phyloP scores from a whole-genome alignment of 2,329 filamentous ascomycete species.

The Fusarium globosum region DNA sequence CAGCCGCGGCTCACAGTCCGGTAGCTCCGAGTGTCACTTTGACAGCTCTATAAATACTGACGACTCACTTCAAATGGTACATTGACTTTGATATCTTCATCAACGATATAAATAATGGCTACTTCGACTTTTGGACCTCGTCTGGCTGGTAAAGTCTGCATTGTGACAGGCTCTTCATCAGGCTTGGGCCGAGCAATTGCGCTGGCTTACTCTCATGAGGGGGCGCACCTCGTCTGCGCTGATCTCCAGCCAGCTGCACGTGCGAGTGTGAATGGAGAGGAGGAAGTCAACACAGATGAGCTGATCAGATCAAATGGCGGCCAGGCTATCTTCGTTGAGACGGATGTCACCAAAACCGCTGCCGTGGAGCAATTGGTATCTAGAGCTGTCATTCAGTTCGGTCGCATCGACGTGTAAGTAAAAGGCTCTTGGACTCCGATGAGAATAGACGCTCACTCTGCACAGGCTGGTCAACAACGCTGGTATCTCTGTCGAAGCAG shows the following conservation, averaged over 20 bases:
- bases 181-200: constrained; percentile 60
- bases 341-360: constrained; percentile 54
- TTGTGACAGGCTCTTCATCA: constrained; percentile 60
- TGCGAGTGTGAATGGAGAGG: constrained; percentile 43
- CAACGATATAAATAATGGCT: background rate
- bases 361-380: constrained; percentile 53
- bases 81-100: fast-evolving
- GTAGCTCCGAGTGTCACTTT: background rate
- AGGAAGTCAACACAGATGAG: constrained; percentile 46
- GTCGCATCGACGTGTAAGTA: constrained; percentile 44
- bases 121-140: background rate
- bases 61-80: fast-evolving
- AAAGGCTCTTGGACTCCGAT: constrained; percentile 9
- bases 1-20: background rate
- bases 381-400: constrained; percentile 31
- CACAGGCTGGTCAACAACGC: constrained; percentile 54
- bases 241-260: constrained; percentile 50
- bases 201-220: constrained; percentile 55
- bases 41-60: background rate
- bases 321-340: constrained; percentile 55
- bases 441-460: fast-evolving
- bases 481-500: constrained; percentile 53
- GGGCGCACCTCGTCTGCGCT: constrained; percentile 56
- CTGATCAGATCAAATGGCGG: constrained; percentile 51
- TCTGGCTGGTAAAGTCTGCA: constrained; percentile 47